These are phyloP conservation scores for Pythium brassicae DNA, from an alignment of 352 stramenopile genomes.

Conservation along the genomic window DNA sequence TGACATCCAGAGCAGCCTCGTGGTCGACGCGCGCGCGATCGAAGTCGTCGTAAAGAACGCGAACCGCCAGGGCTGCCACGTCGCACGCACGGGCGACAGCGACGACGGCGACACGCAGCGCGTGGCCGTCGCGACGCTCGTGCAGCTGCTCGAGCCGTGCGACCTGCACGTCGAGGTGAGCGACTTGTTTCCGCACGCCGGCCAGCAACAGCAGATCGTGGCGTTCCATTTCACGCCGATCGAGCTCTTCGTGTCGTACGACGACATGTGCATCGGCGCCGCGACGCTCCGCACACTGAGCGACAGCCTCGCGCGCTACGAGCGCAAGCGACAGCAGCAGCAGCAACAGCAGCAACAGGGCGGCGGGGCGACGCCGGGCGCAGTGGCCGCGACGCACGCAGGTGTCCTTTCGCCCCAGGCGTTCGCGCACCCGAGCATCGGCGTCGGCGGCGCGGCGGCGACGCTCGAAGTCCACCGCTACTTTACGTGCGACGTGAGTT, in stretches of 20 bases:
- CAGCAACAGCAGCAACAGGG: not conserved
- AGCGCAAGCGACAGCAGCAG: slow-evolving; percentile 10
- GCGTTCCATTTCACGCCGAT: slow-evolving; percentile 69
- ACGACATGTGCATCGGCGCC: slow-evolving; percentile 55
- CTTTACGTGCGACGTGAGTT: slow-evolving; percentile 66
- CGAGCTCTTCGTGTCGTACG: slow-evolving; percentile 76
- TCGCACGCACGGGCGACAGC: slow-evolving; percentile 13
- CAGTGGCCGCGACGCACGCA: not conserved
- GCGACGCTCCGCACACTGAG: slow-evolving; percentile 44
- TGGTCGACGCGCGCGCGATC: slow-evolving; percentile 55
- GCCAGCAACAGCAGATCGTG: slow-evolving; percentile 72
- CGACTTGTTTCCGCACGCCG: slow-evolving; percentile 58
- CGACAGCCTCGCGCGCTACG: slow-evolving; percentile 22
- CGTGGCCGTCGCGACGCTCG: slow-evolving; percentile 32
- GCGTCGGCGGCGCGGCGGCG: no score
- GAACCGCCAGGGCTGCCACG: slow-evolving; percentile 59
- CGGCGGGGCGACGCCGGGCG: not conserved
- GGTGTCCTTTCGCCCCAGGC: slow-evolving; percentile 16
- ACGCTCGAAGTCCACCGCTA: slow-evolving; percentile 63
- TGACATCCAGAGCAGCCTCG: slow-evolving; percentile 67
- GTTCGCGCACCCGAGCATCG: slow-evolving; percentile 1
- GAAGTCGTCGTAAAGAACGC: slow-evolving; percentile 63
- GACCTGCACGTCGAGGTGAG: slow-evolving; percentile 61
- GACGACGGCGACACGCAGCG: slow-evolving; percentile 3
- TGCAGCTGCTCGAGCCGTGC: slow-evolving; percentile 79